Evolutionary conservation across 1,284 basidiomycete genomes (phyloP).

Genomic region (Omphalotus olearius): DNA sequence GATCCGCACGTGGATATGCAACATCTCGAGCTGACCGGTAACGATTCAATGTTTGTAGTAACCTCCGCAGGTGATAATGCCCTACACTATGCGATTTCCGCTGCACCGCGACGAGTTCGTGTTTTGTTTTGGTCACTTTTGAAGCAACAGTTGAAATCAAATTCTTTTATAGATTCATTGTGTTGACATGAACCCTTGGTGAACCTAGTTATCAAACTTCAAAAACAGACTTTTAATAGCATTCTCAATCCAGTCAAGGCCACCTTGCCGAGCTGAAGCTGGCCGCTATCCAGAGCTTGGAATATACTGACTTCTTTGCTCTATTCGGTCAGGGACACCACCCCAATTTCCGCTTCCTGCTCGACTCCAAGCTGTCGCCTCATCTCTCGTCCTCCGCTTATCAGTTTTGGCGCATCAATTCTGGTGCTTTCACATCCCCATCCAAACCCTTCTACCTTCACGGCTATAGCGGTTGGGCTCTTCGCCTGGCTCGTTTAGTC

Average conservation of each 20-base stretch:
- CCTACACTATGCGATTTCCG: constrained; percentile 75
- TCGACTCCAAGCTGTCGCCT: constrained; percentile 68
- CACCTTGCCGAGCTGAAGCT: constrained; percentile 81
- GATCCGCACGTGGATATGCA: constrained; percentile 78
- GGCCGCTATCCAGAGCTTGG: constrained; percentile 59
- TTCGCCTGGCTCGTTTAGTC: constrained; percentile 61
- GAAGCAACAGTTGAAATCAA: neutral
- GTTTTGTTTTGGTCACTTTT: neutral
- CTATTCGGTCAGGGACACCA: constrained; percentile 73
- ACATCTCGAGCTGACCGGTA: constrained; percentile 53
- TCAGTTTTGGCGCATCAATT: constrained; percentile 76
- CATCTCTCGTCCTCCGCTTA: constrained; percentile 73
- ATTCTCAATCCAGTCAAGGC: constrained; percentile 46
- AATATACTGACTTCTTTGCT: constrained; percentile 68
- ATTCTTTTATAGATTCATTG: constrained; percentile 52
- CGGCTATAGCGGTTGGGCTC: constrained; percentile 72
- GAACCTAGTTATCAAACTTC: constrained; percentile 10
- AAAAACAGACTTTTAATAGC: neutral
- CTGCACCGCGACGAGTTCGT: constrained; percentile 48
- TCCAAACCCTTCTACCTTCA: constrained; percentile 61
- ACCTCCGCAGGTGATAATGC: constrained; percentile 83
- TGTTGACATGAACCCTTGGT: constrained; percentile 69
- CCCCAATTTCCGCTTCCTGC: constrained; percentile 56
- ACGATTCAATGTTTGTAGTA: constrained; percentile 74
- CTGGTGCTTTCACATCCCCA: constrained; percentile 49